These are phyloP conservation scores for Lactarius trivialis DNA, from an alignment of 768 basidiomycete species.

Conservation along the genomic window DNA sequence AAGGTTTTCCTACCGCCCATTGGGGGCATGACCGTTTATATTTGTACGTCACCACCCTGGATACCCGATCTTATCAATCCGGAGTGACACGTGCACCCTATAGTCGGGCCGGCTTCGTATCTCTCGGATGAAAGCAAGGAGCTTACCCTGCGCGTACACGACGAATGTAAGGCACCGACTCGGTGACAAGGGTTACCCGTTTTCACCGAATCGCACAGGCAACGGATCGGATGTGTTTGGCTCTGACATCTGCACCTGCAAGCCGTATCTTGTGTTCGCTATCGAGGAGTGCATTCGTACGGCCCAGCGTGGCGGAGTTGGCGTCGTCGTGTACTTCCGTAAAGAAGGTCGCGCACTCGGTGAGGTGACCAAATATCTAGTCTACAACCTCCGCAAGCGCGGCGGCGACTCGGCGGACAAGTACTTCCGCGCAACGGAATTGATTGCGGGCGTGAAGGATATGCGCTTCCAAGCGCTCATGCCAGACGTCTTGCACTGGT, in stretches of 20 bases:
- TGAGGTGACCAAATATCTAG: conserved; percentile 92
- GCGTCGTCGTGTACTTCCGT: conserved; percentile 89
- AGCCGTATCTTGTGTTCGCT: conserved; percentile 87
- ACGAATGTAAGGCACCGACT: conserved; percentile 64
- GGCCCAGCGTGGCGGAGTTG: conserved; percentile 82
- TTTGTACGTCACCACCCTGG: conserved; percentile 45
- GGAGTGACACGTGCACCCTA: not conserved
- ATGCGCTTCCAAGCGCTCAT: conserved; percentile 94
- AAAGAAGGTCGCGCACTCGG: conserved; percentile 92
- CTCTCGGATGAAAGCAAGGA: conserved; percentile 71
- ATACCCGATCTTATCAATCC: conserved; percentile 4
- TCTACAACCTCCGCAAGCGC: conserved; percentile 94
- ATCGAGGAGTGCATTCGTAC: conserved; percentile 89
- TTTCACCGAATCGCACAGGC: conserved; percentile 35
- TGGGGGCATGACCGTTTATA: conserved; percentile 85
- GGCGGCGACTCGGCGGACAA: conserved; percentile 88
- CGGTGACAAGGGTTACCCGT: not conserved
- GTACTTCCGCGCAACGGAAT: conserved; percentile 91
- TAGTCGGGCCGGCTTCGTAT: conserved; percentile 80
- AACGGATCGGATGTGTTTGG: conserved; percentile 97
- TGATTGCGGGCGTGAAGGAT: conserved; percentile 91
- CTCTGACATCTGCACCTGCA: conserved; percentile 88
- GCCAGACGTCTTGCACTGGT: conserved; percentile 95
- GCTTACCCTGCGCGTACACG: conserved; percentile 84
- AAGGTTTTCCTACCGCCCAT: conserved; percentile 96